Percentiles rank a stretch among this genome's conserved stretches.
These are phyloP conservation scores for Populus davidiana DNA, from an alignment of 345 rosid genomes.

Conservation along the genomic window DNA sequence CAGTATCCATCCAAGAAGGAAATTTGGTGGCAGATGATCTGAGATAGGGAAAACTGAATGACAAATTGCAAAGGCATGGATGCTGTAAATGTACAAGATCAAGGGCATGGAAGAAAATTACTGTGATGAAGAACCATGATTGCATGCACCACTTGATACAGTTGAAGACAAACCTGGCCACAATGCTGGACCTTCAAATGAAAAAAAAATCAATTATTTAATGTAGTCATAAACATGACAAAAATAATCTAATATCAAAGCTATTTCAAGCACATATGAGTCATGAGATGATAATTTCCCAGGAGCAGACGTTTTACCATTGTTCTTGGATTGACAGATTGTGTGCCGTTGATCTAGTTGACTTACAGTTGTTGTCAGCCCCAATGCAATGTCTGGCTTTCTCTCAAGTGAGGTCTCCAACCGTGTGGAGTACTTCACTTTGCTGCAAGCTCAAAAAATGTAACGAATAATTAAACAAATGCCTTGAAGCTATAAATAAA, in stretches of 20 bases:
- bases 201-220: conserved; percentile 5
- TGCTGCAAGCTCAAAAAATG: conserved; percentile 11
- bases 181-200: conserved; percentile 40
- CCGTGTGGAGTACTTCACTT: conserved; percentile 32
- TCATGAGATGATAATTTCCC: not conserved
- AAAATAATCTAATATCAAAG: not conserved
- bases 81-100: not conserved
- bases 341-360: conserved; percentile 30
- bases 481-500: not conserved
- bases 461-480: not conserved
- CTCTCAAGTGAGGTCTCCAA: conserved; percentile 22
- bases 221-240: not conserved
- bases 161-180: conserved; percentile 59
- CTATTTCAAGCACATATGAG: not conserved
- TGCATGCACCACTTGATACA: conserved; percentile 21
- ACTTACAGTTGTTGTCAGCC: conserved; percentile 22
- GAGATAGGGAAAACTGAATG: conserved; percentile 9
- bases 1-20: conserved; percentile 57
- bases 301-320: conserved; percentile 35
- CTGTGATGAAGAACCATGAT: conserved; percentile 34
- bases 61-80: conserved; percentile 10
- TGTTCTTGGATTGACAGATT: conserved; percentile 28
- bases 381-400: conserved; percentile 29
- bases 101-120: conserved; percentile 30
- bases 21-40: conserved; percentile 46